A percentile compares a stretch with the other conserved stretches of the same genome.
These are phyloP conservation scores for Elaphomyces granulatus DNA, from an alignment of 495 filamentous ascomycete species.

Conservation along the genomic window DNA sequence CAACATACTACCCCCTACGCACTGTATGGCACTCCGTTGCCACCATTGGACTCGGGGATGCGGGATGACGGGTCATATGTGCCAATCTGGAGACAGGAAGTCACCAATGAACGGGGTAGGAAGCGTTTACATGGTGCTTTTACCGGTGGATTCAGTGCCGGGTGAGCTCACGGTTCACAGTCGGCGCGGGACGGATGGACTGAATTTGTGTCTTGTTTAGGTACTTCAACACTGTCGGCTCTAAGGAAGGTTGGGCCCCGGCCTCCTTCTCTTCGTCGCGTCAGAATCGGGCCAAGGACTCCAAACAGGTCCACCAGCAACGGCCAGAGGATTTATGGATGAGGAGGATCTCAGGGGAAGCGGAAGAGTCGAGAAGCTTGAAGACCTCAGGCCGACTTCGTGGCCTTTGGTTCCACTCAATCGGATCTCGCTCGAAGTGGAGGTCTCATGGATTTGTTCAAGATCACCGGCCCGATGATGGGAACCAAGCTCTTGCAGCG, in stretches of 20 bases:
- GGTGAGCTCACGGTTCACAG: conserved; percentile 50
- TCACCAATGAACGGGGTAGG: conserved; percentile 81
- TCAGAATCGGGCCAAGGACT: conserved; percentile 58
- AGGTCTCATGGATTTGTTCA: conserved; percentile 62
- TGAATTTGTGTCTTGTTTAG: too few relatives aligned
- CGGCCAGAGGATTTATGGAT: conserved; percentile 94
- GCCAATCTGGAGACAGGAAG: conserved; percentile 94
- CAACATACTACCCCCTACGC: conserved; percentile 69
- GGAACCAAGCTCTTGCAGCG: conserved; percentile 73
- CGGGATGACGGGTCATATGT: conserved; percentile 92
- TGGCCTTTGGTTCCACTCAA: conserved; percentile 60
- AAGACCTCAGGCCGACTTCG: conserved; percentile 57
- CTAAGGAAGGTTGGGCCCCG: conserved; percentile 95
- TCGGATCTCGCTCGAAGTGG: conserved; percentile 38
- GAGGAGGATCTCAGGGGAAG: conserved; percentile 85
- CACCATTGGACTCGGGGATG: conserved; percentile 57
- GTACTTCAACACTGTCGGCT: conserved; percentile 96
- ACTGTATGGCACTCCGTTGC: conserved; percentile 74
- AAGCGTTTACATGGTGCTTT: conserved; percentile 94
- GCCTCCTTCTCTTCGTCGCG: conserved; percentile 86
- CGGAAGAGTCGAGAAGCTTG: conserved; percentile 57
- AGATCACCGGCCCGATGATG: conserved; percentile 68
- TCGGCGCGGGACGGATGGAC: too few relatives aligned
- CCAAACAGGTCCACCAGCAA: conserved; percentile 36
- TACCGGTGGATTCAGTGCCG: conserved; percentile 91